Percentiles rank a stretch among this genome's conserved stretches.
Evolutionary conservation across 2,329 filamentous ascomycete genomes (phyloP).

Genomic region (Fusarium nurragi): DNA sequence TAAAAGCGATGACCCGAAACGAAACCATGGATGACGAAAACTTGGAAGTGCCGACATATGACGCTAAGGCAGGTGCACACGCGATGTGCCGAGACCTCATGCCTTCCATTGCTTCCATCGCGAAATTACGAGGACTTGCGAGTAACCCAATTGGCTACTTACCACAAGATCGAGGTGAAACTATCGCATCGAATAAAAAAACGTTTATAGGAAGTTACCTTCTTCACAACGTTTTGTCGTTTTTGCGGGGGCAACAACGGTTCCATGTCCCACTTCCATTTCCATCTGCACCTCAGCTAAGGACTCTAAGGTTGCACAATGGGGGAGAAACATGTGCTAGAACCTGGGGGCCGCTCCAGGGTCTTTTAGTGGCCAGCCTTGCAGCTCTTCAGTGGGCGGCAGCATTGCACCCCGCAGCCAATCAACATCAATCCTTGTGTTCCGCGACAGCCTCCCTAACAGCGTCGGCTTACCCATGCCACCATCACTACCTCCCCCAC

Average conservation of each 20-base stretch:
- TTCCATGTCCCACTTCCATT: not conserved
- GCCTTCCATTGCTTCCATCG: not conserved
- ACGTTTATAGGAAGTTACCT: not conserved
- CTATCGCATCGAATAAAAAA: not conserved
- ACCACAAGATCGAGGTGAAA: not conserved
- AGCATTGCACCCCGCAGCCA: not conserved
- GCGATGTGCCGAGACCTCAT: slow-evolving; percentile 10
- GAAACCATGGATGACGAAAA: slow-evolving; percentile 1
- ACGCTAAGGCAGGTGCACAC: slow-evolving; percentile 28
- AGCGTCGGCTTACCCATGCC: slow-evolving; percentile 32
- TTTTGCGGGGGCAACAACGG: slow-evolving; percentile 6
- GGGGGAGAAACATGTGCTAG: slow-evolving; percentile 3
- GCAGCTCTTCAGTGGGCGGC: slow-evolving; percentile 19
- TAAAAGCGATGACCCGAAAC: not conserved
- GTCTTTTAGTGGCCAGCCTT: slow-evolving; percentile 24
- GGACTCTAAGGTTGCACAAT: slow-evolving; percentile 3
- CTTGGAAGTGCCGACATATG: slow-evolving; percentile 21
- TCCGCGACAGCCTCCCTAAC: slow-evolving; percentile 32
- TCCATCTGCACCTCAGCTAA: not conserved
- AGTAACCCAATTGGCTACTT: not conserved
- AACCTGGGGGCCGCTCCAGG: slow-evolving; percentile 13
- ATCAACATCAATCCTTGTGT: slow-evolving; percentile 22
- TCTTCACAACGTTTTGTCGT: not conserved
- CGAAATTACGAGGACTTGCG: not conserved
- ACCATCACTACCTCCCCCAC: slow-evolving; percentile 24